phyloP scores from a whole-genome alignment of 257 asterid genomes.

The Solanum phureja region DNA sequence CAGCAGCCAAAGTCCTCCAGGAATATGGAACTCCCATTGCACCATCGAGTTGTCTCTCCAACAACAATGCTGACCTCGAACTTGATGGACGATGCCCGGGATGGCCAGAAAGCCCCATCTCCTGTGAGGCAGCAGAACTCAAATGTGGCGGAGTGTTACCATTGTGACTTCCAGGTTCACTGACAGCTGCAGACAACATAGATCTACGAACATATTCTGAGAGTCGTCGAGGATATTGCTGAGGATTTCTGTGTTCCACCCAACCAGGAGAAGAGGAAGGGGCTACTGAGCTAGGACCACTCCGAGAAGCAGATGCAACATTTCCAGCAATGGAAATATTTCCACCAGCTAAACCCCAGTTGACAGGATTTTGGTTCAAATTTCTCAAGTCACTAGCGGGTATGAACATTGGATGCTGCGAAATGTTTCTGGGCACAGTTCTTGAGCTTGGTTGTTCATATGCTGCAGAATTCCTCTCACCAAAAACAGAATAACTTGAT shows the following conservation, averaged over 20 bases:
- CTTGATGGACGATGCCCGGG: constrained; percentile 36
- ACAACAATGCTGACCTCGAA: constrained; percentile 47
- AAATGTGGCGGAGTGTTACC: constrained; percentile 22
- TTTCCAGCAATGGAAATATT: constrained; percentile 25
- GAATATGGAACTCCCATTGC: constrained; percentile 54
- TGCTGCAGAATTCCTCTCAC: constrained; percentile 13
- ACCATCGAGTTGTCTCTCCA: constrained; percentile 75
- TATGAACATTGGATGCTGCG: constrained; percentile 64
- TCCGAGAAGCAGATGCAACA: constrained; percentile 37
- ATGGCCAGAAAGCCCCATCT: constrained; percentile 30
- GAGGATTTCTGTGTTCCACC: constrained; percentile 41
- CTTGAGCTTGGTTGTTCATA: constrained; percentile 30
- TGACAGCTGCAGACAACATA: constrained; percentile 37
- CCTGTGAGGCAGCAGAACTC: constrained; percentile 33
- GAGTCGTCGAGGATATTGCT: constrained; percentile 53
- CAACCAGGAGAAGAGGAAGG: constrained; percentile 41
- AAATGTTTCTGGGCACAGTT: constrained; percentile 49
- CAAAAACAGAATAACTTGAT: constrained; percentile 9
- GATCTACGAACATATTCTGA: constrained; percentile 71
- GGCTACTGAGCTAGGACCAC: constrained; percentile 30
- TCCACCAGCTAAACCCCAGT: constrained; percentile 42
- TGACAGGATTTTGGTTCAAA: constrained; percentile 36
- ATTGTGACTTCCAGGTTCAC: constrained; percentile 46
- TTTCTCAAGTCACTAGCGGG: constrained; percentile 43
- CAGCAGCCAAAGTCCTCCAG: constrained; percentile 41